A percentile compares a stretch with the other conserved stretches of the same genome.
phyloP scores from a whole-genome alignment of 768 basidiomycete species.

The Kwoniella europaea region DNA sequence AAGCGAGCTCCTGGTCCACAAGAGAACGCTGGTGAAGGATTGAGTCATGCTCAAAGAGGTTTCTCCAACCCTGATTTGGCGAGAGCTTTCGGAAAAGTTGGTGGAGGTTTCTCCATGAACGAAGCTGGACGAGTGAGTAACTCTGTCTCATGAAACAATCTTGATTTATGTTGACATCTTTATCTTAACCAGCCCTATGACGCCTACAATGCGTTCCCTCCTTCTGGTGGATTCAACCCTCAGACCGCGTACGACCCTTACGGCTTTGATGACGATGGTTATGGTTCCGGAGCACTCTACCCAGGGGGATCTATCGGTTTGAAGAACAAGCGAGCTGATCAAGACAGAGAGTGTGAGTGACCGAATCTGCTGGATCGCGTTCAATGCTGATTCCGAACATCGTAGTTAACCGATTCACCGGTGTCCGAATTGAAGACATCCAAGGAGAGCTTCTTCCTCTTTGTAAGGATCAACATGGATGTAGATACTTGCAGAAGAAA shows the following conservation, averaged over 20 bases:
- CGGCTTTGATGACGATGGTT: constrained; percentile 57
- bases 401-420: constrained; percentile 93
- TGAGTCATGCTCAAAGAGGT: constrained; percentile 52
- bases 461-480: constrained; percentile 99
- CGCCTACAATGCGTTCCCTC: constrained; percentile 26
- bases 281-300: constrained; percentile 57
- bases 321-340: constrained; percentile 91
- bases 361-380: neutral
- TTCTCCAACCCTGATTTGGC: constrained; percentile 59
- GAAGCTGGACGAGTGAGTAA: constrained; percentile 36
- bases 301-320: constrained; percentile 65
- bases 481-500: constrained; percentile 97
- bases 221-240: constrained; percentile 34
- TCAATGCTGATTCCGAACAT: neutral
- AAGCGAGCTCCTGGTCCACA: constrained; percentile 37
- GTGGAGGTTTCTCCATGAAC: constrained; percentile 46
- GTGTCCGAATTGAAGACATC: constrained; percentile 91
- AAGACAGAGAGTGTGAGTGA: constrained; percentile 78
- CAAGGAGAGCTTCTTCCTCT: constrained; percentile 90
- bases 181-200: constrained; percentile 9
- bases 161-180: neutral
- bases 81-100: constrained; percentile 55
- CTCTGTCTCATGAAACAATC: constrained; percentile 37
- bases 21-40: constrained; percentile 36
- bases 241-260: constrained; percentile 47